Evolutionary conservation across 805 yeast genomes (phyloP), one percentile per base, ranked within the genome.

Genomic region (Saccharomycopsis fodiens): DNA sequence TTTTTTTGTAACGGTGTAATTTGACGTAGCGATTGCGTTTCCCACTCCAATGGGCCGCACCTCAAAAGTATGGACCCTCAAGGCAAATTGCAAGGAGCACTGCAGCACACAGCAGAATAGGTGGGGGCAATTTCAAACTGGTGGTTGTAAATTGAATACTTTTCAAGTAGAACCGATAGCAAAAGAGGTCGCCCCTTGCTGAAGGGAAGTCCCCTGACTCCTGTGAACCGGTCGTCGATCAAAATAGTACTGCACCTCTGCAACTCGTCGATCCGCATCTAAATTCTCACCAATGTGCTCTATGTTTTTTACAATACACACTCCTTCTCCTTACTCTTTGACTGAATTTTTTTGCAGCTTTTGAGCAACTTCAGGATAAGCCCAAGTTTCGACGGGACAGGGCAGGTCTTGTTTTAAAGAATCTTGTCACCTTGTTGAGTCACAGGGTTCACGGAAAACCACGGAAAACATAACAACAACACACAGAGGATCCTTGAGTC

Each of bases 231-330:
- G 29, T 21, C 30, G 17, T 35, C 43, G 35, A 50, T 47, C 37
- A 50, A 50, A 16, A 50, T 50, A 12, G 51, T 50, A 39, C 38
- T 39, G 22, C 45, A 47, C 23, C 39, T 47, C 38, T 44, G 36
- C 3, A 50, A 51, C 40, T 50, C 52, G 37, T 47, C 45, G 19
- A 50, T 47, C 17, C 31, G 37, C 32, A 47, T 47, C 21, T 44
- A 50, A 5, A 50, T 50, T 20, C 8, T 12, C 10, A 44, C 19
- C 31, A 50, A 37, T 16, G 38, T 37, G 20, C 44, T 50, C 12
- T 49, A 50, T 4, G 47, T 20, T 32, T 44, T 47, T 20, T 47
- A 39, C 5, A 50, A 20, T 27, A 50, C 16, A 2, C 22, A 7
- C 12, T 36, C 38, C 27, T 50, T 50, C 6, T 25, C 17, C 3